These are phyloP conservation scores for Pezicula rhizophila DNA, from an alignment of 2,329 filamentous ascomycete genomes.

Conservation along the genomic window DNA sequence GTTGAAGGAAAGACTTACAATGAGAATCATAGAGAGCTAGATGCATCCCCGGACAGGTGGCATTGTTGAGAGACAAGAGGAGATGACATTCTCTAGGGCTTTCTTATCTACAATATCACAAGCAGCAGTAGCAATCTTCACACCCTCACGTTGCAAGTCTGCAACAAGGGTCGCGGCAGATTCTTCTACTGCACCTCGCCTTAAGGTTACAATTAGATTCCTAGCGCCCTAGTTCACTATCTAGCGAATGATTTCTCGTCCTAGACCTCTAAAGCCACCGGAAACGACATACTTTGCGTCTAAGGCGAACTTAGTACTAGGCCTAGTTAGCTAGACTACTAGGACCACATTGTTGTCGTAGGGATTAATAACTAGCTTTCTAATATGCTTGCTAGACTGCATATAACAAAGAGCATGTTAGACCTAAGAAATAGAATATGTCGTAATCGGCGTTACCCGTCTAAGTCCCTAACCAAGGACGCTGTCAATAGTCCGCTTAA, in stretches of 20 bases:
- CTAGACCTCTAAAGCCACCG: constrained; percentile 4
- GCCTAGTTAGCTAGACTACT: too few relatives aligned
- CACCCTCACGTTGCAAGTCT: not conserved
- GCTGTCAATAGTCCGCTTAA: constrained; percentile 8
- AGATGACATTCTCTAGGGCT: not conserved
- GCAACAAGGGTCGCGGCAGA: not conserved
- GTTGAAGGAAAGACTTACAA: too few relatives aligned
- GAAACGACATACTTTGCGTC: constrained; percentile 2
- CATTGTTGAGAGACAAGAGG: not conserved
- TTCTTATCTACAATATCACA: not conserved
- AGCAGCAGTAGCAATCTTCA: not conserved
- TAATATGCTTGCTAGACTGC: not conserved
- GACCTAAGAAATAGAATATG: constrained; percentile 29
- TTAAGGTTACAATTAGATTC: constrained; percentile 31
- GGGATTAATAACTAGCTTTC: constrained; percentile 7
- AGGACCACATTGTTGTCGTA: too few relatives aligned
- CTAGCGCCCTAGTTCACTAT: constrained; percentile 27
- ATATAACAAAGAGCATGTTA: constrained; percentile 1
- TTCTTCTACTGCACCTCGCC: constrained; percentile 2
- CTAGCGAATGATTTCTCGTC: not conserved
- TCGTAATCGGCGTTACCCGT: constrained; percentile 19
- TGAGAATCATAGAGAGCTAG: not conserved
- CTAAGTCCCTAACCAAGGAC: not conserved
- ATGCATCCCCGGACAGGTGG: not conserved
- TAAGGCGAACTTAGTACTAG: not conserved